Evolutionary conservation across 768 basidiomycete genomes (phyloP).

Genomic region (Macrolepiota albuminosa): DNA sequence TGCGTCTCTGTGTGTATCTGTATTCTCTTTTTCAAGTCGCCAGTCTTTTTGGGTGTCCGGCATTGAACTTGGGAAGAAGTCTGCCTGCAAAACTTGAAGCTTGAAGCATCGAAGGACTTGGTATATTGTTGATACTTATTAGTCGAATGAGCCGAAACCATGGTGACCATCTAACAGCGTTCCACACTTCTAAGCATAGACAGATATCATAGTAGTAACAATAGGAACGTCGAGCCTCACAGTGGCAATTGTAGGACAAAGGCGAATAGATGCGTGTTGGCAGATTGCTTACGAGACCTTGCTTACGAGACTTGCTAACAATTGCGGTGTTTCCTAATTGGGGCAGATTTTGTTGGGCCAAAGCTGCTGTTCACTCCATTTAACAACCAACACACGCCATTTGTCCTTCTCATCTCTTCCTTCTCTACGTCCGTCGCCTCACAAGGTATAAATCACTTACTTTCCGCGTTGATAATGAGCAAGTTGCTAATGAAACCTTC

Average conservation of each 20-base stretch:
- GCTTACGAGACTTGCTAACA: background rate
- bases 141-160: background rate
- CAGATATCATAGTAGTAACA: background rate
- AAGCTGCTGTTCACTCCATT: background rate
- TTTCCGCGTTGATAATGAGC: background rate
- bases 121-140: background rate
- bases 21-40: too few relatives aligned
- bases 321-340: slow-evolving; percentile 5
- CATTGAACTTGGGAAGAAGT: background rate
- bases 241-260: background rate
- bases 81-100: background rate
- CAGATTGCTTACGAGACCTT: background rate
- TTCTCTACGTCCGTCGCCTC: background rate
- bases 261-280: background rate
- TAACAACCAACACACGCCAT: background rate
- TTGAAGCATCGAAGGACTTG: background rate
- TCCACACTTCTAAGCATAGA: background rate
- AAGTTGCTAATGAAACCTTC: background rate
- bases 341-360: slow-evolving; percentile 2
- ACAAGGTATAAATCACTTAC: background rate
- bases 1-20: too few relatives aligned
- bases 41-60: background rate
- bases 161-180: background rate
- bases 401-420: background rate
- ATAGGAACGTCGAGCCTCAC: background rate